Base-by-base conservation (phyloP, 2,329 filamentous ascomycete species). In the Penicillium sumatraense region DNA sequence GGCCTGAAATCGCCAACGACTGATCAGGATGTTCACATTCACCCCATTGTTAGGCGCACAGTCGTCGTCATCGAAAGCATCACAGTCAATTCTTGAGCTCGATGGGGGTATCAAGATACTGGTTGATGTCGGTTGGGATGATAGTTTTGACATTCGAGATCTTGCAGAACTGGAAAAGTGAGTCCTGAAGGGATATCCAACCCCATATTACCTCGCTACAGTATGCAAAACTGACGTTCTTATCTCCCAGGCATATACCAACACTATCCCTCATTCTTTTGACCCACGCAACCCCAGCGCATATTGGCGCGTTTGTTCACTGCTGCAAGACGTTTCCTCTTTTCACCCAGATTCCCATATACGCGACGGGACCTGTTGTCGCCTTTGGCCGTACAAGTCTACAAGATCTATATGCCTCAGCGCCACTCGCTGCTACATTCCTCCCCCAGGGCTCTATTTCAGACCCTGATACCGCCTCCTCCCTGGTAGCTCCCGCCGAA, bases 51-150 rank as follows among this genome's bases (percentile, higher is more conserved):
- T 96, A 65, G 95, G 95, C 72, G 93, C 95, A 58, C 91, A 96
- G 69, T 93, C 91, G 49, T 72, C 72, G 5, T 86, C 89, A 63
- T 95, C 91, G 44, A 82, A 87, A 55, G 93, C 93, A 40, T 96
- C 92, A 60, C 92, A 97, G 74, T 98, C 95, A n/a, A 85, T 99
- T 31, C 81, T 99, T 45, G 93, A 98, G 79, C 89, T 99, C 53
- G 95, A 99, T 78, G 93, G 93, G 61, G 95, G 93, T 56, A 89
- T 99, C 77, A 98, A 98, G 75, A 86, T 99, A 49, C 83, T 99
- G 51, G 86, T 99, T 33, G 93, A 97, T 71, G 88, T 97, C 41
- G 95, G 95, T 57, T 99, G 95, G 95, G 93, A 98, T 72, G 91
- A 96, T 72, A 84, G 85, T 2, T 98, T 99, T 72, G 89, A 96